phyloP scores from a whole-genome alignment of 164 flowering plant genomes.

The Aristolochia contorta region DNA sequence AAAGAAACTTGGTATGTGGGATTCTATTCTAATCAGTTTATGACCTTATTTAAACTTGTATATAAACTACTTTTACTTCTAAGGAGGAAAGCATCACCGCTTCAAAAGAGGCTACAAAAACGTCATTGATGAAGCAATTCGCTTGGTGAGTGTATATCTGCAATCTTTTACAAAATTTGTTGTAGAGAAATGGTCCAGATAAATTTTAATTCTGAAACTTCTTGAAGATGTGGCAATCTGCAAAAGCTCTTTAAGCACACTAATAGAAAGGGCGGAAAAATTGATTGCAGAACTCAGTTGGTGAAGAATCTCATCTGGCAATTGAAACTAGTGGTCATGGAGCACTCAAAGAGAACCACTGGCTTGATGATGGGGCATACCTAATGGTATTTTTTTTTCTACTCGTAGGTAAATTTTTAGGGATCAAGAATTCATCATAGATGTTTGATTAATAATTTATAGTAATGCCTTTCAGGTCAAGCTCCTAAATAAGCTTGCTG shows the following conservation, averaged over 20 bases:
- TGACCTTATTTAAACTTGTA: constrained; percentile 3
- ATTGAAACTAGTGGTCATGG: constrained; percentile 99
- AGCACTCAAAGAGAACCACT: constrained; percentile 93
- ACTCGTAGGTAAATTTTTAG: neutral
- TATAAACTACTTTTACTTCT: constrained; percentile 9
- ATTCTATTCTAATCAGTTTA: neutral
- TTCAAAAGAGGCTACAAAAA: constrained; percentile 98
- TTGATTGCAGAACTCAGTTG: constrained; percentile 66
- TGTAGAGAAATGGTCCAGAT: too few relatives aligned
- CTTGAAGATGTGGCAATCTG: too few relatives aligned
- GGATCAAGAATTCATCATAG: too few relatives aligned
- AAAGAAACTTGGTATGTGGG: constrained; percentile 70
- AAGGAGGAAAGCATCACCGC: constrained; percentile 93
- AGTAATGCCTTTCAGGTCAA: constrained; percentile 55
- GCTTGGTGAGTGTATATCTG: constrained; percentile 54
- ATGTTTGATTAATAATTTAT: neutral
- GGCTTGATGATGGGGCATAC: constrained; percentile 99
- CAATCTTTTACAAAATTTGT: too few relatives aligned
- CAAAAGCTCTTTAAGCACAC: neutral
- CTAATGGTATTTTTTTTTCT: constrained; percentile 54
- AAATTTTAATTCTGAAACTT: too few relatives aligned
- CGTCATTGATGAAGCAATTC: constrained; percentile 97
- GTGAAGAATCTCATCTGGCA: constrained; percentile 94
- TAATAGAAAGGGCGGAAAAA: neutral
- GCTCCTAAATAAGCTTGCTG: constrained; percentile 88